Evolutionary conservation across 225 moss, liverwort and hornwort genomes (phyloP).

Genomic region (Pleurozium schreberi): DNA sequence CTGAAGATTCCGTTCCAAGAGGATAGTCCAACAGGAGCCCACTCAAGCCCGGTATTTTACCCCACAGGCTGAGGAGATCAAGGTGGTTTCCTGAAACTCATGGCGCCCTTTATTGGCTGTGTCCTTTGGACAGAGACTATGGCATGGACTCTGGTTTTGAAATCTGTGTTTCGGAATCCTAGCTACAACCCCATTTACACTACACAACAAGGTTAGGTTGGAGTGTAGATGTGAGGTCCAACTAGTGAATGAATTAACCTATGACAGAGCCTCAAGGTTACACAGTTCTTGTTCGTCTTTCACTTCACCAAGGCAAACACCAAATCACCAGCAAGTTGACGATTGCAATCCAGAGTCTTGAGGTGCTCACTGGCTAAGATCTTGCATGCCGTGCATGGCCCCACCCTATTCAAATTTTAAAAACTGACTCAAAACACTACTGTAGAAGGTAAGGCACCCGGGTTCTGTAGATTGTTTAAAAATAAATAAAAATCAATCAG

Average conservation of each 20-base stretch:
- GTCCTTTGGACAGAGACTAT: too few species aligned
- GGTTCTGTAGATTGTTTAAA: not conserved
- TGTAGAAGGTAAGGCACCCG: not conserved
- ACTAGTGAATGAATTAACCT: too few species aligned
- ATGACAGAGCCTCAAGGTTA: too few species aligned
- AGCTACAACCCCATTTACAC: too few species aligned
- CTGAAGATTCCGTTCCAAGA: not conserved
- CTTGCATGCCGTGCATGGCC: not conserved
- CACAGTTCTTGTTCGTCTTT: too few species aligned
- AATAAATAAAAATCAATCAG: not conserved
- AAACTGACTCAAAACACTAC: too few species aligned
- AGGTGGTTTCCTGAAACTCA: not conserved
- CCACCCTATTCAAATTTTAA: not conserved
- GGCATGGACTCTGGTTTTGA: too few species aligned
- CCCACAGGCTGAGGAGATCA: not conserved
- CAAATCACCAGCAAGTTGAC: not conserved
- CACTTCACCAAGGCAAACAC: not conserved
- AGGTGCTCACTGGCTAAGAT: too few species aligned
- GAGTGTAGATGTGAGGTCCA: too few species aligned
- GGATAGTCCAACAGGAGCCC: not conserved
- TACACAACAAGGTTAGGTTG: too few species aligned
- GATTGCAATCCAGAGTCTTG: not conserved
- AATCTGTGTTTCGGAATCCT: too few species aligned
- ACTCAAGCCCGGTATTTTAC: not conserved
- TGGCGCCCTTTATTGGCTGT: not conserved